Evolutionary conservation across 2,329 filamentous ascomycete genomes (phyloP), one percentile per base, ranked within the genome.

Genomic region (Colletotrichum sp.): DNA sequence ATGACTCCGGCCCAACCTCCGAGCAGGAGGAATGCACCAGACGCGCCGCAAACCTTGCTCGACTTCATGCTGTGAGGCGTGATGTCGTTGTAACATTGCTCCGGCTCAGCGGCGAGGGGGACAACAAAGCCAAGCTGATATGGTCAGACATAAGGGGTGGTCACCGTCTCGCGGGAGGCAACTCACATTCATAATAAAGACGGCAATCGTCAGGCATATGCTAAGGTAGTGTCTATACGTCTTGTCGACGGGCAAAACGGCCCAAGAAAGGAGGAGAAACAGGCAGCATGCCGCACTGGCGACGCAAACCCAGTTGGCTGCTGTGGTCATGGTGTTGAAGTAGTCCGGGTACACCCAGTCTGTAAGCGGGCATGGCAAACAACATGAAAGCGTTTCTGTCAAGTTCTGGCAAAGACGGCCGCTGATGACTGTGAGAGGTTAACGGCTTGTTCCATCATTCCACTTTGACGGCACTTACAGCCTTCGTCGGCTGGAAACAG

Each of bases 181-280:
- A 88, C 94, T 88, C 86, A 96, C 95, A 83, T 94, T 94, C 90
- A 99, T 95, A 73, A 96, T 88, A 57, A 94, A 86, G 55, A 96
- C 92, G 6, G 92, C 95, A 60, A 95, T 84, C 7, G 95, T 94
- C 68, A 99, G 88, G 83, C 95, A 97, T 78, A 98, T 94, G 82
- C 95, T 98, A 48, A 99, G 88, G 82, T 99, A 99, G 84, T 99
- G 97, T 69, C 96, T 93, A 81, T 95, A 92, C 8, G 97, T 98
- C 87, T 95, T 96, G 80, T 98, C 95, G 28, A 95, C 92, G 0
- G 97, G 96, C 26, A 99, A 88, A 16, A 94, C 89, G 5, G 92
- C 87, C 89, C 96, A 99, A 8, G 95, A 98, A 8, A 95, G 68
- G 18, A 99, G 87, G 72, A 99, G 88, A 81, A 97, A 96, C 18